Evolutionary conservation across 257 asterid species (phyloP).

Genomic region (Catharanthus roseus): DNA sequence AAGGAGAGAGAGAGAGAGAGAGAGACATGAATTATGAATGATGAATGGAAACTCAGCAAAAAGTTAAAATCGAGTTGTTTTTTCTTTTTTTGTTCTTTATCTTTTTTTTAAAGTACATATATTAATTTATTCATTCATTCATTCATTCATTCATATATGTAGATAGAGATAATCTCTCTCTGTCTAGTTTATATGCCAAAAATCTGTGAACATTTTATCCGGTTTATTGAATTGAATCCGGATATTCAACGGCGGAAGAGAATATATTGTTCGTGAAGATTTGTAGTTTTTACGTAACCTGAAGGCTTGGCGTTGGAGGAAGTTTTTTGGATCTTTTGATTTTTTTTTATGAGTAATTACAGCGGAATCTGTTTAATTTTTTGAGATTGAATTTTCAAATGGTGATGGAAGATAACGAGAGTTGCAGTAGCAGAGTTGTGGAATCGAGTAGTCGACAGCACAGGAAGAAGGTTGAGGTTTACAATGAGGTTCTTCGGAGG

Average conservation of each 20-base stretch:
- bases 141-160: background rate
- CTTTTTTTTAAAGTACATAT: background rate
- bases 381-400: conserved; percentile 23
- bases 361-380: no score
- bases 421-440: conserved; percentile 71
- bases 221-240: background rate
- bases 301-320: background rate
- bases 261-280: background rate
- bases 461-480: conserved; percentile 68
- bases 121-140: background rate
- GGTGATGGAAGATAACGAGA: conserved; percentile 83
- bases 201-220: background rate
- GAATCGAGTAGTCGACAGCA: conserved; percentile 48
- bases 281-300: background rate
- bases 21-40: conserved; percentile 1
- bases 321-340: background rate
- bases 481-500: conserved; percentile 84
- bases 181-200: background rate
- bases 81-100: background rate
- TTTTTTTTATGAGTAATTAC: background rate
- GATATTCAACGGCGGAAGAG: background rate
- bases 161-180: background rate
- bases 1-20: background rate
- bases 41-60: background rate
- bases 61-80: background rate